phyloP scores from a whole-genome alignment of 306 rosid species.

The Cicer arietinum region DNA sequence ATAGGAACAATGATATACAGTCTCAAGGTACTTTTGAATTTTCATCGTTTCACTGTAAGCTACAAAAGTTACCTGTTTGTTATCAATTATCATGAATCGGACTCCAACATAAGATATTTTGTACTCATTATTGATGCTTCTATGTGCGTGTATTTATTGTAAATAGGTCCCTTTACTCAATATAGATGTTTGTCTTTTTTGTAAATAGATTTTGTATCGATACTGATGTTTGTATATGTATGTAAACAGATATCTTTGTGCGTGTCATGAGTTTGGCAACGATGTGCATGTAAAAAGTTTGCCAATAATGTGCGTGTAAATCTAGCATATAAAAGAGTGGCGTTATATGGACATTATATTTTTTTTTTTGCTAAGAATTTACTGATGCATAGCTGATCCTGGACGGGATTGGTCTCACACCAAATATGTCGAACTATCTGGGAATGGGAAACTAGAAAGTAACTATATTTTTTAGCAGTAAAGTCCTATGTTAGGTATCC shows the following conservation, averaged over 20 bases:
- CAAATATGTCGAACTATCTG: neutral
- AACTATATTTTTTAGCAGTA: neutral
- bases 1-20: constrained; percentile 42
- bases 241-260: neutral
- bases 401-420: neutral
- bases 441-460: neutral
- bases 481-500: neutral
- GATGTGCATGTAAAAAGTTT: neutral
- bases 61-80: constrained; percentile 9
- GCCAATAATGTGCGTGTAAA: constrained; percentile 8
- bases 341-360: neutral
- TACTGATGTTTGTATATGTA: neutral
- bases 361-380: constrained; percentile 15
- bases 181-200: constrained; percentile 36
- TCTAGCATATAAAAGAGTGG: constrained; percentile 17
- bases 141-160: constrained; percentile 14
- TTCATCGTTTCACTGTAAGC: constrained; percentile 35
- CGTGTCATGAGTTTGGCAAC: neutral
- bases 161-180: constrained; percentile 8
- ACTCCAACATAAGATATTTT: constrained; percentile 30
- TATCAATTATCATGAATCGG: constrained; percentile 28
- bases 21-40: constrained; percentile 38
- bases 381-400: constrained; percentile 20
- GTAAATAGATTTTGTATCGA: constrained; percentile 12
- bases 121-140: constrained; percentile 1